Evolutionary conservation across 345 rosid species (phyloP).

Genomic region (Camelina sativa): DNA sequence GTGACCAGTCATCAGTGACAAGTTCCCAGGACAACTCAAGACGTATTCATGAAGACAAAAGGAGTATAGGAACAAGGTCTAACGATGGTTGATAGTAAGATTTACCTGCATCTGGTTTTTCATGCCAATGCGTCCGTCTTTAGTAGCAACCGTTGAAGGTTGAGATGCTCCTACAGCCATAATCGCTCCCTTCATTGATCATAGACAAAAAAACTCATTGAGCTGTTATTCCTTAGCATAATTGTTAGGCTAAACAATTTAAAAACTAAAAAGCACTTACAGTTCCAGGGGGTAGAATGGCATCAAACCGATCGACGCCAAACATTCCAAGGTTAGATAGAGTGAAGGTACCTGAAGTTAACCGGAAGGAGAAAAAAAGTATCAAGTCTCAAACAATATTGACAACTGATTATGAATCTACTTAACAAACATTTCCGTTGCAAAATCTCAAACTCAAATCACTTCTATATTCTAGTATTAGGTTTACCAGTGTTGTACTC

Average conservation of each 20-base stretch:
- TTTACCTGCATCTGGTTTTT: slow-evolving; percentile 97
- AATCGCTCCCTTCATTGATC: slow-evolving; percentile 80
- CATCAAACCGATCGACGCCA: slow-evolving; percentile 97
- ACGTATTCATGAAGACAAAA: slow-evolving; percentile 20
- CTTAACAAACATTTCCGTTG: slow-evolving; percentile 4
- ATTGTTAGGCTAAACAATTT: neutral
- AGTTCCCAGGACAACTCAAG: slow-evolving; percentile 11
- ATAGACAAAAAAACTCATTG: slow-evolving; percentile 9
- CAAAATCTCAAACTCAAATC: neutral
- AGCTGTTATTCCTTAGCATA: slow-evolving; percentile 14
- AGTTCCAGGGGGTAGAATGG: slow-evolving; percentile 95
- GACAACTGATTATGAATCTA: slow-evolving; percentile 5
- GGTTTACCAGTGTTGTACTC: slow-evolving; percentile 81
- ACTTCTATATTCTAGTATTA: slow-evolving; percentile 2
- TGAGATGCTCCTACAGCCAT: slow-evolving; percentile 98
- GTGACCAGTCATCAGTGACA: slow-evolving; percentile 21
- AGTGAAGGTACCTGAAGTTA: slow-evolving; percentile 80
- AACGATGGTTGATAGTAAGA: neutral
- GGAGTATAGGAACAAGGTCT: slow-evolving; percentile 2
- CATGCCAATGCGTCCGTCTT: slow-evolving; percentile 88
- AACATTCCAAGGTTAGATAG: slow-evolving; percentile 98
- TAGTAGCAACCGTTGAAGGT: slow-evolving; percentile 78
- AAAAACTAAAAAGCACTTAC: slow-evolving; percentile 49
- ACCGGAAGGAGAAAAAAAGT: neutral
- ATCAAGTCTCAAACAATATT: slow-evolving; percentile 25